Evolutionary conservation across 2,329 filamentous ascomycete species (phyloP), one percentile per base, ranked within the genome.

Genomic region (Cordyceps fumosorosea): DNA sequence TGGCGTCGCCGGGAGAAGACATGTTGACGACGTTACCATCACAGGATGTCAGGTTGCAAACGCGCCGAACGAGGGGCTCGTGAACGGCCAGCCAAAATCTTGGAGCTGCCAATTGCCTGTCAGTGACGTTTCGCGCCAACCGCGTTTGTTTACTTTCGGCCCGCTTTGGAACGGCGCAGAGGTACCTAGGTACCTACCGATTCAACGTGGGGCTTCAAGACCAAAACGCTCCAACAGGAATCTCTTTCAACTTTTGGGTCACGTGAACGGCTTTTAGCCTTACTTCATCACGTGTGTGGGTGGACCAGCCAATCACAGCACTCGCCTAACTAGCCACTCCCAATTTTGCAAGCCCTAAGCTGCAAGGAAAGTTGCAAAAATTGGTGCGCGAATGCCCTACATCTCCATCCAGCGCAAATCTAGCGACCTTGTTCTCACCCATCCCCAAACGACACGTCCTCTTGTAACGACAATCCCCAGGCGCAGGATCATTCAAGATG

Each of bases 401-500:
- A 71, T 73, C 67, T 73, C 69, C 69, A 73, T 70, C 67, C 66
- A 62, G 68, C 70, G 71, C 69, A 75, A 73, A 73, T 73, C 72
- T 71, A 67, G 66, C 66, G 66, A 71, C 70, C 70, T 60, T 68
- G 68, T 70, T 66, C 69, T 71, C 68, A 72, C 67, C 72, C 70
- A 74, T 71, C 70, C 67, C 72, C 68, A 70, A 73, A 56, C 72
- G 73, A 75, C 69, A 74, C 71, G 74, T 71, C 74, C 68, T 71
- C 70, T 71, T 70, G 72, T 66, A 69, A 73, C 74, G 74, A 73
- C 72, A 74, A 68, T 70, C 70, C 68, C 66, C 68, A 70, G 70
- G 71, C 75, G 71, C 70, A 76, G 73, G 74, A 76, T 74, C 69
- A 73, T 74, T 75, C 74, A 77, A 77, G 70, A 77, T 77, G 75